phyloP scores from a whole-genome alignment of 257 asterid species.

The Fraxinus anomala region DNA sequence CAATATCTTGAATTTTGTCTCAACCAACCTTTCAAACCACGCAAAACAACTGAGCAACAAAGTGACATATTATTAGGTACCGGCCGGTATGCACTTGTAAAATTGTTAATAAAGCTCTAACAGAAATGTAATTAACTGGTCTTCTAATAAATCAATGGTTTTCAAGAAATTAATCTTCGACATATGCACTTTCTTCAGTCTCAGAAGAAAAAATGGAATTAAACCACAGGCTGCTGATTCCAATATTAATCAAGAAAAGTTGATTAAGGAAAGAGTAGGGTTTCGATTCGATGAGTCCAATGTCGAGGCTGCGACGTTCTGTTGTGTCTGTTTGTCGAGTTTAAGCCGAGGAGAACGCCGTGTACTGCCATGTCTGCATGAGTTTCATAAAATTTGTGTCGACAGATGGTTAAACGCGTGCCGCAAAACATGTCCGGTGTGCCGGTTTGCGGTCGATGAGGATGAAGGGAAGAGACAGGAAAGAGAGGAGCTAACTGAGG shows the following conservation, averaged over 20 bases:
- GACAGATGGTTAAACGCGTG: constrained; percentile 35
- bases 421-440: constrained; percentile 44
- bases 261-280: not conserved
- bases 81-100: not conserved
- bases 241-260: constrained; percentile 16
- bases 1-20: constrained; percentile 32
- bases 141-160: constrained; percentile 27
- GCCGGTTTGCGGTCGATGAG: constrained; percentile 35
- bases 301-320: constrained; percentile 12
- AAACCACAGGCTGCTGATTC: not conserved
- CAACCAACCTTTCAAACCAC: constrained; percentile 40
- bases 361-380: constrained; percentile 41
- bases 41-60: constrained; percentile 37
- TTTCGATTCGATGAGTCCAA: not conserved
- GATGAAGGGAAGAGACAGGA: constrained; percentile 4
- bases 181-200: constrained; percentile 29
- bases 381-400: constrained; percentile 41
- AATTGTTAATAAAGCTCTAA: not conserved
- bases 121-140: not conserved
- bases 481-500: constrained; percentile 38
- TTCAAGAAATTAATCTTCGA: constrained; percentile 36
- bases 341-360: constrained; percentile 30
- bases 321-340: constrained; percentile 47
- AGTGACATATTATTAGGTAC: not conserved
- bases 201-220: not conserved